A percentile compares a stretch with the other conserved stretches of the same genome.
Evolutionary conservation across 2,329 filamentous ascomycete species (phyloP).

Genomic region (Xylariaceae sp.): DNA sequence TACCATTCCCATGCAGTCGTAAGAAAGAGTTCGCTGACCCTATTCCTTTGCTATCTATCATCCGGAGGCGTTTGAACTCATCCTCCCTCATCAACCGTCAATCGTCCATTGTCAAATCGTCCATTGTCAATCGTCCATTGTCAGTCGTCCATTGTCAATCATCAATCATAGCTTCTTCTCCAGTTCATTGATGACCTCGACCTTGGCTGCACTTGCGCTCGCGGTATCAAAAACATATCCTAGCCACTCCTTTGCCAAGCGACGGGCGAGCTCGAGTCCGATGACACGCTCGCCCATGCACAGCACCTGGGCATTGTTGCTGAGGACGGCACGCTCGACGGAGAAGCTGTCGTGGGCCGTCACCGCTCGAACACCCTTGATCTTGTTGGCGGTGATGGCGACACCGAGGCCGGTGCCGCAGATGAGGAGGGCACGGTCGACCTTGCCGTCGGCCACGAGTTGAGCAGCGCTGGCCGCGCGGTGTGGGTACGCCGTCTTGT

Average conservation of each 20-base stretch:
- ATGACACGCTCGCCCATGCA: constrained; percentile 83
- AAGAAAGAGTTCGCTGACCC: too few species aligned
- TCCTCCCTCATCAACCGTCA: too few species aligned
- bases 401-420: constrained; percentile 85
- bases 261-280: constrained; percentile 71
- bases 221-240: constrained; percentile 71
- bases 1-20: too few species aligned
- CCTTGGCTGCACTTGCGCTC: constrained; percentile 46
- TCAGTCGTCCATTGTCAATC: neutral
- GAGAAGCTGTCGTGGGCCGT: constrained; percentile 83
- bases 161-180: constrained; percentile 28
- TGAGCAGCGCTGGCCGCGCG: constrained; percentile 67
- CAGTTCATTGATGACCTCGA: constrained; percentile 38
- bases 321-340: constrained; percentile 73
- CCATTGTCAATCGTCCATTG: too few species aligned
- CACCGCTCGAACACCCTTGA: constrained; percentile 77
- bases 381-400: constrained; percentile 84
- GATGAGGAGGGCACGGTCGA: constrained; percentile 73
- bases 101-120: too few species aligned
- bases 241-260: constrained; percentile 75
- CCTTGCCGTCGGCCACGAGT: constrained; percentile 56
- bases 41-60: too few species aligned
- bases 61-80: too few species aligned
- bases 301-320: constrained; percentile 81
- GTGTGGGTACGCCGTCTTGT: constrained; percentile 80